These are phyloP conservation scores for Nepenthes mirabilis DNA, from an alignment of 148 eudicot genomes.

Conservation along the genomic window DNA sequence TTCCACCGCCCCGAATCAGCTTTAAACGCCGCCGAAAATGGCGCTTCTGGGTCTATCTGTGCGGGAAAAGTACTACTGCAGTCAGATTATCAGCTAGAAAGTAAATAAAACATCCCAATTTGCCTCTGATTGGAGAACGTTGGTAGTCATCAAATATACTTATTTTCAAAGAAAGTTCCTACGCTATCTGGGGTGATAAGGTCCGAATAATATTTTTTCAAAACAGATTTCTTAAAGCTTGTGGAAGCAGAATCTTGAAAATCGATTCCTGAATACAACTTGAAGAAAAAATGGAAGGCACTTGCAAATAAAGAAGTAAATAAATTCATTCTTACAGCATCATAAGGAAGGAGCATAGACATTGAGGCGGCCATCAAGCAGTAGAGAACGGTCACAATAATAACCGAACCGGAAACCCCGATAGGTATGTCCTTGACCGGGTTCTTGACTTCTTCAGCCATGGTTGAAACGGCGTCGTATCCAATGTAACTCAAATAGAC, in stretches of 20 bases:
- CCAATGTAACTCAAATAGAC: conserved; percentile 87
- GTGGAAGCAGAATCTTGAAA: too few relatives aligned
- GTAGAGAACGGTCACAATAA: conserved; percentile 64
- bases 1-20: conserved; percentile 36
- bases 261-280: too few relatives aligned
- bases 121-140: too few relatives aligned
- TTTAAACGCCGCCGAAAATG: conserved; percentile 65
- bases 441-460: conserved; percentile 84
- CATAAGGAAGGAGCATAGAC: conserved; percentile 90
- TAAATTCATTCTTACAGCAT: conserved; percentile 29
- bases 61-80: neutral
- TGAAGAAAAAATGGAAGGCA: neutral
- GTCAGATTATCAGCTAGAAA: neutral
- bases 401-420: conserved; percentile 86
- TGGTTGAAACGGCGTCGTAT: conserved; percentile 88
- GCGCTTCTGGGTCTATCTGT: conserved; percentile 72
- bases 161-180: too few relatives aligned
- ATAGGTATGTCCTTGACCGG: conserved; percentile 74
- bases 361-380: conserved; percentile 89
- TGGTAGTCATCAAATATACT: too few relatives aligned
- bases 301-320: neutral
- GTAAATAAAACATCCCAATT: too few relatives aligned
- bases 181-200: too few relatives aligned
- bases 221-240: too few relatives aligned
- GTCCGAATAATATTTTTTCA: too few relatives aligned